Percentiles rank a stretch among this genome's conserved stretches.
These are phyloP conservation scores for Helenozyma rhizophorensis DNA, from an alignment of 805 yeast species.

Conservation along the genomic window DNA sequence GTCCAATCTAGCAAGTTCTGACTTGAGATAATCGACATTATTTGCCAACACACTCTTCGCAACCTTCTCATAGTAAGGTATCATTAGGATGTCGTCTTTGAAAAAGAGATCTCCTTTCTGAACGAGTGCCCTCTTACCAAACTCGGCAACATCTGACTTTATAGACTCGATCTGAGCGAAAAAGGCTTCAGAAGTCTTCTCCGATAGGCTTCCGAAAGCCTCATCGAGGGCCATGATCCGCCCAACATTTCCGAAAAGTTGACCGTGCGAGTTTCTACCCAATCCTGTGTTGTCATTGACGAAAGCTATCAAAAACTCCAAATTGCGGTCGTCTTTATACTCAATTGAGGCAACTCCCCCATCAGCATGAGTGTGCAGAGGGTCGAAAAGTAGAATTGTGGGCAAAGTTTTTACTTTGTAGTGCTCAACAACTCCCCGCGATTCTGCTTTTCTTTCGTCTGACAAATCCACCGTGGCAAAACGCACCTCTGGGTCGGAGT, in stretches of 20 bases:
- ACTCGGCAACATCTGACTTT: constrained; percentile 7
- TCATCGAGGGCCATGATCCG: constrained; percentile 21
- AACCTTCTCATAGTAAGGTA: constrained; percentile 47
- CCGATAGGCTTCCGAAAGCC: constrained; percentile 1
- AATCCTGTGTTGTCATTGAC: constrained; percentile 28
- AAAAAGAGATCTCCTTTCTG: constrained; percentile 9
- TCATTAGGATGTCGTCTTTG: constrained; percentile 18
- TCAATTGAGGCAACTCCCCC: constrained; percentile 21
- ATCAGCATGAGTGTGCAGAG: constrained; percentile 17
- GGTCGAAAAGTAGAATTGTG: constrained; percentile 47
- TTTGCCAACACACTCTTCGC: constrained; percentile 43
- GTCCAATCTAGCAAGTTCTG: constrained; percentile 33
- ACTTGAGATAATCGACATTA: constrained; percentile 35
- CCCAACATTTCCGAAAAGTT: constrained; percentile 30
- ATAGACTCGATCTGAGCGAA: constrained; percentile 8
- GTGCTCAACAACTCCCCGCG: constrained; percentile 7
- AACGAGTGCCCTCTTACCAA: constrained; percentile 11
- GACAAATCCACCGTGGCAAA: constrained; percentile 31
- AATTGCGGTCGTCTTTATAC: constrained; percentile 22
- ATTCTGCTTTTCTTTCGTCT: constrained; percentile 11
- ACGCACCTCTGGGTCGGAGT: constrained; percentile 33
- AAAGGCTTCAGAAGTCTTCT: constrained; percentile 4
- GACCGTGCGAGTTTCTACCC: constrained; percentile 29
- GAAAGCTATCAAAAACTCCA: constrained; percentile 19
- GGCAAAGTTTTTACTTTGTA: constrained; percentile 50